Evolutionary conservation across 1,284 basidiomycete species (phyloP).

Genomic region (Pholiota adiposa): DNA sequence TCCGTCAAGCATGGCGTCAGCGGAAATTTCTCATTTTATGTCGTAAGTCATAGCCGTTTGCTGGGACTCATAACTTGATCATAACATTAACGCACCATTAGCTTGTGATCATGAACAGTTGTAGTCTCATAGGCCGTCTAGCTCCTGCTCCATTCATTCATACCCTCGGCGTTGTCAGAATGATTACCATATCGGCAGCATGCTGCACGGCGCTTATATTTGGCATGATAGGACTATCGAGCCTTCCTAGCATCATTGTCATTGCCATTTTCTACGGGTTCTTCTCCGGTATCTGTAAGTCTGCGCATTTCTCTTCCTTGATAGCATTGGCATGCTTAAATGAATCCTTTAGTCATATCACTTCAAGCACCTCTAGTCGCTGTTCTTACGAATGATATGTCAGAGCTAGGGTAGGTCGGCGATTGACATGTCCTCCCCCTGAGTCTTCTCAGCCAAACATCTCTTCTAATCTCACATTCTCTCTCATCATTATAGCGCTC

Average conservation of each 20-base stretch:
- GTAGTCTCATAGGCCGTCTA: slow-evolving; percentile 46
- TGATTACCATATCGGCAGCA: slow-evolving; percentile 30
- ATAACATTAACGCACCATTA: slow-evolving; percentile 13
- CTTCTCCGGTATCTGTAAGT: slow-evolving; percentile 32
- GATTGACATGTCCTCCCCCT: neutral
- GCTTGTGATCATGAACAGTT: slow-evolving; percentile 46
- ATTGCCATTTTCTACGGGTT: slow-evolving; percentile 44
- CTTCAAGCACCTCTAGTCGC: slow-evolving; percentile 25
- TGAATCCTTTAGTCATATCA: slow-evolving; percentile 14
- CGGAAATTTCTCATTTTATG: slow-evolving; percentile 46
- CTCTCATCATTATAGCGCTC: neutral
- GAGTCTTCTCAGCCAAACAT: no score
- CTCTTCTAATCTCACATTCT: neutral
- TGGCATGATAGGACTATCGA: slow-evolving; percentile 28
- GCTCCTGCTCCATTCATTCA: slow-evolving; percentile 45
- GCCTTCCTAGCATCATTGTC: slow-evolving; percentile 24
- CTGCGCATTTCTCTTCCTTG: neutral
- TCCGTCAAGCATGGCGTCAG: slow-evolving; percentile 41
- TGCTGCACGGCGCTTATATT: slow-evolving; percentile 22
- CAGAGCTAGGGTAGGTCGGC: slow-evolving; percentile 8
- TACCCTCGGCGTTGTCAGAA: slow-evolving; percentile 36
- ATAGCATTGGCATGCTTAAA: neutral
- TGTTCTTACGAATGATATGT: slow-evolving; percentile 18
- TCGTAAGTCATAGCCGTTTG: slow-evolving; percentile 34
- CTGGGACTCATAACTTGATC: neutral